phyloP scores from a whole-genome alignment of 306 rosid species.

The Fagus sylvatica region DNA sequence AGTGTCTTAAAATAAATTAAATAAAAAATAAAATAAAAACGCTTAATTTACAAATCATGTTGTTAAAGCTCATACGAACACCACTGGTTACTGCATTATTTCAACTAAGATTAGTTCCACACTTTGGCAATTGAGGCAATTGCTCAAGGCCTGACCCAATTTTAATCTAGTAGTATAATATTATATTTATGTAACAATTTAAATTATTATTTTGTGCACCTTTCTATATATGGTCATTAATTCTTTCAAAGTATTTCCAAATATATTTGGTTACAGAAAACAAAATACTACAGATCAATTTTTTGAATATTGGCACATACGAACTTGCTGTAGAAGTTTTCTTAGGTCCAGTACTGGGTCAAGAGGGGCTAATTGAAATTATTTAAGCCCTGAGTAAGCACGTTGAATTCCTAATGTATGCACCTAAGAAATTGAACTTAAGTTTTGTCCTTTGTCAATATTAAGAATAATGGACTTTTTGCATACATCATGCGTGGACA shows the following conservation, averaged over 20 bases:
- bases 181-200: too few species aligned
- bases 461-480: slow-evolving; percentile 62
- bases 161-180: too few species aligned
- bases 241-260: slow-evolving; percentile 34
- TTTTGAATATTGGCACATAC: slow-evolving; percentile 33
- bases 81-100: too few species aligned
- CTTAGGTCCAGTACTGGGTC: slow-evolving; percentile 45
- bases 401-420: slow-evolving; percentile 44
- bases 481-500: slow-evolving; percentile 50
- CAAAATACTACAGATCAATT: slow-evolving; percentile 53
- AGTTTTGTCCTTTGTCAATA: slow-evolving; percentile 54
- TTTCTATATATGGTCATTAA: slow-evolving; percentile 1
- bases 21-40: too few species aligned
- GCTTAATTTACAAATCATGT: too few species aligned
- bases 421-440: too few species aligned
- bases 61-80: too few species aligned
- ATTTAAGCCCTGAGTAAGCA: slow-evolving; percentile 63
- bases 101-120: too few species aligned
- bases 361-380: slow-evolving; percentile 44
- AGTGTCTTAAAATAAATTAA: too few species aligned
- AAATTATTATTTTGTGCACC: too few species aligned
- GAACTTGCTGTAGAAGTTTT: slow-evolving; percentile 46
- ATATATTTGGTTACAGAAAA: slow-evolving; percentile 70
- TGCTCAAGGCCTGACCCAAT: too few species aligned
- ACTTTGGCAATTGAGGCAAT: too few species aligned